phyloP scores from a whole-genome alignment of 1,284 basidiomycete species.

The Neonothopanus nambi region DNA sequence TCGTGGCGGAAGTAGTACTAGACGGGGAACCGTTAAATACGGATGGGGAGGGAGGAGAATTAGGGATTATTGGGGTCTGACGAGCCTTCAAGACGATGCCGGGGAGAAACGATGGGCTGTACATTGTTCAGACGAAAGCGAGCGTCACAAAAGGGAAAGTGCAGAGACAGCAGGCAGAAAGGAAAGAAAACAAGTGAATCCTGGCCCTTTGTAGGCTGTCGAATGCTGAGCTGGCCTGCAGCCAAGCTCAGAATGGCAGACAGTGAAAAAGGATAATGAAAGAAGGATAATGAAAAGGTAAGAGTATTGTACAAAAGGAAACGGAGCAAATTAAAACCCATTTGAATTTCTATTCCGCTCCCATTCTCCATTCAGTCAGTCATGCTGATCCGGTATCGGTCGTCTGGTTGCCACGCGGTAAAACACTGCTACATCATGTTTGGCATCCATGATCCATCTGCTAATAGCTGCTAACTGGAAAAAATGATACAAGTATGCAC shows the following conservation, averaged over 20 bases:
- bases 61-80: no score
- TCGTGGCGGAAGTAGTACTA: neutral
- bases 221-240: neutral
- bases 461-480: no score
- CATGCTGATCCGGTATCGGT: conserved; percentile 4
- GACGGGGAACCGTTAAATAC: no score
- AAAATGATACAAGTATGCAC: no score
- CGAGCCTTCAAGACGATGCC: no score
- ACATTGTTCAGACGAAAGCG: no score
- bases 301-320: no score
- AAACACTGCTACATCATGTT: no score
- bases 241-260: neutral
- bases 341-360: neutral
- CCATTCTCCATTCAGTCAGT: neutral
- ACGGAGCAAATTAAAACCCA: no score
- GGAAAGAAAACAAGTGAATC: neutral
- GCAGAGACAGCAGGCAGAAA: neutral
- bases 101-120: neutral
- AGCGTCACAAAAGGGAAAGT: neutral
- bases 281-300: neutral
- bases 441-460: no score
- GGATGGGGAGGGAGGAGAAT: no score
- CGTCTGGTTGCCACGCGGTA: neutral
- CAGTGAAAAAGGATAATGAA: neutral
- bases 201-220: neutral